Conservation (phyloP, 192 early-diverging fungal species). For the Podila clonocystis region DNA sequence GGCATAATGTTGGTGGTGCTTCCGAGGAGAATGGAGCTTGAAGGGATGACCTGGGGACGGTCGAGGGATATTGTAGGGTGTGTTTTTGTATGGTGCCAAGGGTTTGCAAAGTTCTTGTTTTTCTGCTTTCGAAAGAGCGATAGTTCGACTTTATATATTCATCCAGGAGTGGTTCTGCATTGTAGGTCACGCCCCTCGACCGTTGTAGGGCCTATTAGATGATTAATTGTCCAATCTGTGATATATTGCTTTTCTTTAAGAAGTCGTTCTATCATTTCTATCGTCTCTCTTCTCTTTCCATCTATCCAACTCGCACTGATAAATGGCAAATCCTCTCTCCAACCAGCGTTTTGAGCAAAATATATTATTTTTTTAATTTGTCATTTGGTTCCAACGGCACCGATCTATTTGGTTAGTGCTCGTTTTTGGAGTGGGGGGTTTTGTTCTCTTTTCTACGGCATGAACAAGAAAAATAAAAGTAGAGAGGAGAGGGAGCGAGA, state of each 20-base stretch:
- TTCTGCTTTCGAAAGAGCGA: background rate
- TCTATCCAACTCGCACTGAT: too few relatives aligned
- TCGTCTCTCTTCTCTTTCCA: too few relatives aligned
- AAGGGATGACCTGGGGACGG: constrained; percentile 7
- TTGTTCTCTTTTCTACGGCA: background rate
- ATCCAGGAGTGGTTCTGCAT: too few relatives aligned
- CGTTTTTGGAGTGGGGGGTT: background rate
- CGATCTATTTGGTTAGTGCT: background rate
- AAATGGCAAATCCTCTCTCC: too few relatives aligned
- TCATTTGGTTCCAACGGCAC: background rate
- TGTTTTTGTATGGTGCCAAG: background rate
- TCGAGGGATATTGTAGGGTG: background rate
- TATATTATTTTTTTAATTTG: too few relatives aligned
- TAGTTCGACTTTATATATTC: too few relatives aligned
- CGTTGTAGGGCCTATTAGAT: too few relatives aligned
- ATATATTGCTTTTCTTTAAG: too few relatives aligned
- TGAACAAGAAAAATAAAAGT: background rate
- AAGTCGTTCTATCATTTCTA: too few relatives aligned
- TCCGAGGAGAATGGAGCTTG: constrained; percentile 3
- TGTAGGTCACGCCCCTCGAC: too few relatives aligned
- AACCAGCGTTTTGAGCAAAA: too few relatives aligned
- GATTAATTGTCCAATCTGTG: too few relatives aligned
- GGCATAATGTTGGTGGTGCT: constrained; percentile 21
- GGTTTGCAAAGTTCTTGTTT: background rate
- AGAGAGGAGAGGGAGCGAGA: background rate